Conservation (phyloP, 805 yeast species). For the Barnettozyma wickerhamii region DNA sequence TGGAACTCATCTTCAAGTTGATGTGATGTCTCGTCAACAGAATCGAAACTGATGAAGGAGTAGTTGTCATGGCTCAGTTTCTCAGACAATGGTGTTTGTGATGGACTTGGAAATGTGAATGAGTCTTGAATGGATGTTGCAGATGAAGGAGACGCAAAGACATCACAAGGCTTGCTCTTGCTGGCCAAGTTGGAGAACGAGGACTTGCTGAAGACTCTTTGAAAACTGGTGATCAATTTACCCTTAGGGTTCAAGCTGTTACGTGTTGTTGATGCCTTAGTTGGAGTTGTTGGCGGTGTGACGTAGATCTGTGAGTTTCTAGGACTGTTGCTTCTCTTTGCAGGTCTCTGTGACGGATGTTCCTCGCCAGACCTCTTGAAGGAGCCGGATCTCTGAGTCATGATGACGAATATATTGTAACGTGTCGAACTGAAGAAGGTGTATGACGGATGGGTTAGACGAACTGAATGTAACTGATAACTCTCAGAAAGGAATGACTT, state of each 20-base stretch:
- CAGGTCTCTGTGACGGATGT: constrained; percentile 12
- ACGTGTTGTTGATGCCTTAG: constrained; percentile 8
- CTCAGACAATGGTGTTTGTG: not conserved
- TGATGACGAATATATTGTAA: constrained; percentile 4
- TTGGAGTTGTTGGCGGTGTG: constrained; percentile 19
- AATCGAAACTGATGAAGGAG: constrained; percentile 3
- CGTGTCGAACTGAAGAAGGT: too few relatives aligned
- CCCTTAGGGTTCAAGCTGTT: constrained; percentile 11
- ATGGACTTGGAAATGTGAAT: constrained; percentile 2
- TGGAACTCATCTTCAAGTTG: constrained; percentile 10
- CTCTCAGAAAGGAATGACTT: constrained; percentile 6
- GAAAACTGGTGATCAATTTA: constrained; percentile 22
- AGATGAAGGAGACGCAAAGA: constrained; percentile 1
- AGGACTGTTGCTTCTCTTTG: constrained; percentile 17
- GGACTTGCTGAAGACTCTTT: constrained; percentile 15
- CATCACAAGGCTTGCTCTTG: not conserved
- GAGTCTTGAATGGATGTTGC: not conserved
- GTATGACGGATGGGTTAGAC: too few relatives aligned
- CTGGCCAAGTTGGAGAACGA: not conserved
- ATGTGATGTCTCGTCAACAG: constrained; percentile 2
- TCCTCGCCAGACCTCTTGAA: constrained; percentile 24
- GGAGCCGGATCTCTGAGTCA: constrained; percentile 12
- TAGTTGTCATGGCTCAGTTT: not conserved
- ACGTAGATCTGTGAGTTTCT: constrained; percentile 9
- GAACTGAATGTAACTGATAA: too few relatives aligned